A percentile compares a stretch with the other conserved stretches of the same genome.
Evolutionary conservation across 2,329 filamentous ascomycete genomes (phyloP).

Genomic region (Calonectria pseudoreteaudii): DNA sequence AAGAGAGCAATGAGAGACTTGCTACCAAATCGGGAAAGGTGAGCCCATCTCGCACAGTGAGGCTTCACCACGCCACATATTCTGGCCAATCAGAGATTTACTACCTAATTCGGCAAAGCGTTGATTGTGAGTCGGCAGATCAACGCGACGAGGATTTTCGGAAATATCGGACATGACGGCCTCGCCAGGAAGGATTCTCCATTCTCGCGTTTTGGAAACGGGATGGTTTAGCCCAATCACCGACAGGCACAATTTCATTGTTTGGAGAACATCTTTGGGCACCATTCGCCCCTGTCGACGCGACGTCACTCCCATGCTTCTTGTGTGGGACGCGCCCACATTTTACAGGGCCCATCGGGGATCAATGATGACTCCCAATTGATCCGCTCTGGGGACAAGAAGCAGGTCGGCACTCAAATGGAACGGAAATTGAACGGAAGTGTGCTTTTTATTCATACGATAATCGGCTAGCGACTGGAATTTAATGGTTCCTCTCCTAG

Average conservation of each 20-base stretch:
- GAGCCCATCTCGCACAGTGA: background rate
- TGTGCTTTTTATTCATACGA: background rate
- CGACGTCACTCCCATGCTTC: background rate
- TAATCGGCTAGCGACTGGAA: background rate
- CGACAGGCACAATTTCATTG: background rate
- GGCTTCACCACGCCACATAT: background rate
- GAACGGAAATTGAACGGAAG: background rate
- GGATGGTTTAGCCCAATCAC: background rate
- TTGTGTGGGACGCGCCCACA: background rate
- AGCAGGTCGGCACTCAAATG: background rate
- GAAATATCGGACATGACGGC: constrained; percentile 2
- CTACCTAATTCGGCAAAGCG: constrained; percentile 12
- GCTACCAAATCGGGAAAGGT: constrained; percentile 22
- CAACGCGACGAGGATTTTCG: background rate
- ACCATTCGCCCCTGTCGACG: background rate
- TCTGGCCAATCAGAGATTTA: constrained; percentile 25
- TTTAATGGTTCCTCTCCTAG: background rate
- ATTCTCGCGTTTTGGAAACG: background rate
- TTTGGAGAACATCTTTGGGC: background rate
- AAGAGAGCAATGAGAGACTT: constrained; percentile 30
- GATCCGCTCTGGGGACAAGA: background rate
- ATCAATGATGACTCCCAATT: background rate
- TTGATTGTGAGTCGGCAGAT: background rate
- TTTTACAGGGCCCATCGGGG: background rate
- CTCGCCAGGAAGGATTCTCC: background rate